Percentiles rank a stretch among this genome's conserved stretches.
phyloP scores from a whole-genome alignment of 306 rosid genomes.

The Quercus parvula region DNA sequence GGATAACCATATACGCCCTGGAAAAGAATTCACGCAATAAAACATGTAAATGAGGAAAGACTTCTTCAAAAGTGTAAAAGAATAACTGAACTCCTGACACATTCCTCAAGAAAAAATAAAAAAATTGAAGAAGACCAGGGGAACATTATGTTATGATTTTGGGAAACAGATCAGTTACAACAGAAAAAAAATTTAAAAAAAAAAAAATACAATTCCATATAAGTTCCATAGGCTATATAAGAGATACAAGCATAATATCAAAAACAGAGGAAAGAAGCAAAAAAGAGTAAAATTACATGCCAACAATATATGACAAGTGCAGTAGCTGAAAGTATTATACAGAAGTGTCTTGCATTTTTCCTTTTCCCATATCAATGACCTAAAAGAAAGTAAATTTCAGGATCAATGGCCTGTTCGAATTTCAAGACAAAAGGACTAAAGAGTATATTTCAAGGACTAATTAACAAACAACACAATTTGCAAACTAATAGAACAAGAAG shows the following conservation, averaged over 20 bases:
- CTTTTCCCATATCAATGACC: not conserved
- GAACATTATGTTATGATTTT: not conserved
- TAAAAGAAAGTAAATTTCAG: not conserved
- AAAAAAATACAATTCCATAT: not conserved
- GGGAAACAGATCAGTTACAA: not conserved
- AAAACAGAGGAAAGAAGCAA: not conserved
- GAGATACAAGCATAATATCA: not conserved
- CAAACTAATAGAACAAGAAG: too few species aligned
- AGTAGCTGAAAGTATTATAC: too few species aligned
- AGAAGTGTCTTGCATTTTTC: not conserved
- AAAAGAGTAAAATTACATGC: not conserved
- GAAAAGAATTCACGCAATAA: conserved; percentile 4
- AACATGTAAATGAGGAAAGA: conserved; percentile 1
- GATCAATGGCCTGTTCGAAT: not conserved
- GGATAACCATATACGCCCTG: conserved; percentile 96
- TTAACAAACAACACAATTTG: not conserved
- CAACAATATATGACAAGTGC: not conserved
- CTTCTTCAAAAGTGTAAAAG: not conserved
- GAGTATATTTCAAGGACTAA: not conserved
- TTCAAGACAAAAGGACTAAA: not conserved
- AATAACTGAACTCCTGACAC: not conserved
- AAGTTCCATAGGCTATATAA: not conserved
- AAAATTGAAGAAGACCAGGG: not conserved
- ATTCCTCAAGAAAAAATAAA: not conserved
- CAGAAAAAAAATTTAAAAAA: not conserved